Percentiles rank a stretch among this genome's conserved stretches.
Evolutionary conservation across 2,329 filamentous ascomycete species (phyloP).

Genomic region (Clonostachys solani): DNA sequence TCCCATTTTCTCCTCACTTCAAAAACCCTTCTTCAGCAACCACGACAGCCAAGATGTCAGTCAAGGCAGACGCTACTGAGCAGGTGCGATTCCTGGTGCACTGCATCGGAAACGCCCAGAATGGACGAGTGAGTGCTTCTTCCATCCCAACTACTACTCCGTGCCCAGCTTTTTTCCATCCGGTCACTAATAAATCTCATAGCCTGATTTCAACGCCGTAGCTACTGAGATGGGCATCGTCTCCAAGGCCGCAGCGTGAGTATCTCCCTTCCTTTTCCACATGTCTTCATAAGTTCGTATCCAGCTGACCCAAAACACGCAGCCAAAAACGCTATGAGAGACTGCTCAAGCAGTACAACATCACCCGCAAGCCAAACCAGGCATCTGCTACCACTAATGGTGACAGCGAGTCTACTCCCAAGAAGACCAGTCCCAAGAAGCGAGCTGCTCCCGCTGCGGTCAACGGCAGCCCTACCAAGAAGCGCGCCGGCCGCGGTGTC

Average conservation of each 20-base stretch:
- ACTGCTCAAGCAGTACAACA: constrained; percentile 55
- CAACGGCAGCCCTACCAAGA: constrained; percentile 14
- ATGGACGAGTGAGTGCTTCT: constrained; percentile 48
- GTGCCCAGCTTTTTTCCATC: neutral
- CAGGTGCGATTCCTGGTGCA: constrained; percentile 63
- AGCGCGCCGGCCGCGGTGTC: constrained; percentile 3
- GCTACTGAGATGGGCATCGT: constrained; percentile 59
- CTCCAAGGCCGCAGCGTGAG: constrained; percentile 67
- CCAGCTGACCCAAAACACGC: constrained; percentile 1
- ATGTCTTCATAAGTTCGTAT: neutral
- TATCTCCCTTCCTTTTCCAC: constrained; percentile 9
- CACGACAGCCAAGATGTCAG: constrained; percentile 1
- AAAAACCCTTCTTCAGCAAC: constrained; percentile 7
- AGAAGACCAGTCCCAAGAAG: constrained; percentile 15
- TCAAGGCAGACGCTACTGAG: constrained; percentile 41
- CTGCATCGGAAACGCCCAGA: constrained; percentile 58
- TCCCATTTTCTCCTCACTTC: neutral
- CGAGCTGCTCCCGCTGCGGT: constrained; percentile 13
- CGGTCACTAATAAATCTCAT: neutral
- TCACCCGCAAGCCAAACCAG: constrained; percentile 19
- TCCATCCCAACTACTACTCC: neutral
- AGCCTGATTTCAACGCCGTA: constrained; percentile 66
- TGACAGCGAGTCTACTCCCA: constrained; percentile 1
- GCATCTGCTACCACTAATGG: neutral
- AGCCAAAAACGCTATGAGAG: constrained; percentile 67